Percentiles rank a stretch among this genome's conserved stretches.
phyloP scores from a whole-genome alignment of 441 rosid genomes.

The Aleurites moluccanus region DNA sequence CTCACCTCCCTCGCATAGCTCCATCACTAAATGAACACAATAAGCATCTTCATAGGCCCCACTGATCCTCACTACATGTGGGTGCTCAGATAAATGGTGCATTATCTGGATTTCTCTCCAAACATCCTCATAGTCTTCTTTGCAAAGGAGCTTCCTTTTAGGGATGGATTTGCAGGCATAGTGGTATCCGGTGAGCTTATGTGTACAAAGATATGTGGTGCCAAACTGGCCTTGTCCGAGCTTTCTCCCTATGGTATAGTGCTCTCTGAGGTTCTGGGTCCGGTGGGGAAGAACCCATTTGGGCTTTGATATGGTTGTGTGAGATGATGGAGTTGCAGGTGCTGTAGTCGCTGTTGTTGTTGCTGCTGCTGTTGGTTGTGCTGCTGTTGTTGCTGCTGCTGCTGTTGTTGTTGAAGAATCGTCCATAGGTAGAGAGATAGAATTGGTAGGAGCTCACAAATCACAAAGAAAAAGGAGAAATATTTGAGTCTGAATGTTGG shows the following conservation, averaged over 20 bases:
- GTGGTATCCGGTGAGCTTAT: constrained; percentile 44
- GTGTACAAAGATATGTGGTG: constrained; percentile 69
- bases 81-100: constrained; percentile 81
- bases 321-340: constrained; percentile 20
- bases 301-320: constrained; percentile 29
- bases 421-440: not conserved
- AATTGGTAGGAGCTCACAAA: not conserved
- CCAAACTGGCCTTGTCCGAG: constrained; percentile 92
- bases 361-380: not conserved
- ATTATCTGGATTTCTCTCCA: constrained; percentile 88
- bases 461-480: not conserved
- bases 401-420: not conserved
- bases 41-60: constrained; percentile 70
- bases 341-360: not conserved
- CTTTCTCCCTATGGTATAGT: constrained; percentile 56
- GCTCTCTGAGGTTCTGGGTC: constrained; percentile 59
- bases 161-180: constrained; percentile 89
- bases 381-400: not conserved
- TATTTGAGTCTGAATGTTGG: not conserved
- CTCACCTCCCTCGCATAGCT: constrained; percentile 84
- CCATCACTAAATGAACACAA: constrained; percentile 84
- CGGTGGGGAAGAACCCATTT: constrained; percentile 60
- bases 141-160: constrained; percentile 71
- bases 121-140: constrained; percentile 76
- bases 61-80: constrained; percentile 63